Conservation (phyloP, 169 alveolate species). For the Cryptosporidium viatorum region DNA sequence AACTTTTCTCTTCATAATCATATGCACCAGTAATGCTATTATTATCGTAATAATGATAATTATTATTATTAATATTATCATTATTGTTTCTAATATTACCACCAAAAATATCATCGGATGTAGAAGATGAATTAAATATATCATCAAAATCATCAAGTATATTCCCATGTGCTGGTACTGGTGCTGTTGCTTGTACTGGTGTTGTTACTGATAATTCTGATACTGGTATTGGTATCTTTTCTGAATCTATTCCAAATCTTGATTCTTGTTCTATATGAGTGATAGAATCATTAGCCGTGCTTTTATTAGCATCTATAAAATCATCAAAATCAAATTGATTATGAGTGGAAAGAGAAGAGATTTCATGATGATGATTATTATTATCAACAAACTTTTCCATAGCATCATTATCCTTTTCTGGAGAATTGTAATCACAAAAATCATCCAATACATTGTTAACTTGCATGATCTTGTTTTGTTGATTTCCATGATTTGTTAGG, state of each 20-base stretch:
- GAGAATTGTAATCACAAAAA: background rate
- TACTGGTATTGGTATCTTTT: no score
- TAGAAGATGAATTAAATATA: slow-evolving; percentile 22
- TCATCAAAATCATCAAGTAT: slow-evolving; percentile 59
- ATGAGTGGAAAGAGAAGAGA: background rate
- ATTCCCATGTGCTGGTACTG: background rate
- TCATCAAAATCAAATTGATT: background rate
- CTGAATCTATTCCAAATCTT: background rate
- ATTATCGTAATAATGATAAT: background rate
- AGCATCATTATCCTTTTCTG: background rate
- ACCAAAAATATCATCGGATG: background rate
- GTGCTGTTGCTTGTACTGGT: background rate
- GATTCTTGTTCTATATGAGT: background rate
- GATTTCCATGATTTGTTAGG: background rate
- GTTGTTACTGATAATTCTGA: background rate
- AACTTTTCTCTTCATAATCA: background rate
- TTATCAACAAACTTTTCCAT: background rate
- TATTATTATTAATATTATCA: background rate
- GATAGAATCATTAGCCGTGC: background rate
- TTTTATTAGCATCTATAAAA: background rate
- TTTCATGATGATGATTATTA: background rate
- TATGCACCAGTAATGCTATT: background rate
- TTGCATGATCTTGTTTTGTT: background rate
- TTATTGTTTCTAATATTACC: background rate
- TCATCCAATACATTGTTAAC: background rate